Evolutionary conservation across 352 stramenopile genomes (phyloP).

Genomic region (Phytopythium kandeliae): DNA sequence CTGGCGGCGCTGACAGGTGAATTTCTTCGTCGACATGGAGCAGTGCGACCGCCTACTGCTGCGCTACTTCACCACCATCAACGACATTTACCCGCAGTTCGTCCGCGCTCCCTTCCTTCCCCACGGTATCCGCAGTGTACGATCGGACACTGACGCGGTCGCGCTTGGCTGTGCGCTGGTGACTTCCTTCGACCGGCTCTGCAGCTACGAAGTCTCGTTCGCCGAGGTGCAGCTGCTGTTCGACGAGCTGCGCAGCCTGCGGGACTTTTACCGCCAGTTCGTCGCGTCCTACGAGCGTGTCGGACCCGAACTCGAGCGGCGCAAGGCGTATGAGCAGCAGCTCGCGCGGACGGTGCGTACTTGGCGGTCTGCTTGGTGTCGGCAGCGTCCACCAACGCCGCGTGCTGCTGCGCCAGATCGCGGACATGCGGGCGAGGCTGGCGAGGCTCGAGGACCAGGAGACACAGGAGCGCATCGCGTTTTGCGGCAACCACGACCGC

Average conservation of each 20-base stretch:
- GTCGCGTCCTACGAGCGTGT: slow-evolving; percentile 56
- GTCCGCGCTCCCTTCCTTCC: no score
- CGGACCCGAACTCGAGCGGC: slow-evolving; percentile 43
- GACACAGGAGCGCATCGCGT: slow-evolving; percentile 25
- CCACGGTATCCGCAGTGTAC: no score
- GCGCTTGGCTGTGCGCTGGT: neutral
- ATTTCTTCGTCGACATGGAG: slow-evolving; percentile 86
- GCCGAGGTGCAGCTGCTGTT: slow-evolving; percentile 66
- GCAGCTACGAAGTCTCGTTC: slow-evolving; percentile 63
- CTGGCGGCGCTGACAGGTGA: slow-evolving; percentile 26
- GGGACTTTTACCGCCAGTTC: slow-evolving; percentile 84
- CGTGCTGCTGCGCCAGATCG: slow-evolving; percentile 34
- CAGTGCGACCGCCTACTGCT: slow-evolving; percentile 78
- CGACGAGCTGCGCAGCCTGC: slow-evolving; percentile 69
- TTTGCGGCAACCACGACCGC: slow-evolving; percentile 53
- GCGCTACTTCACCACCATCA: slow-evolving; percentile 79
- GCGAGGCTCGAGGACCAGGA: slow-evolving; percentile 45
- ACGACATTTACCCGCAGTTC: slow-evolving; percentile 75
- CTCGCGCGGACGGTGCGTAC: slow-evolving; percentile 37
- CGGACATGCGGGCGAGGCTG: slow-evolving; percentile 48
- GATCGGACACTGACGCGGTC: neutral
- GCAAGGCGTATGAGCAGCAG: slow-evolving; percentile 46
- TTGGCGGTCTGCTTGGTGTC: no score
- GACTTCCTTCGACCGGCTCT: neutral
- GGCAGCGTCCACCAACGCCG: no score